These are phyloP conservation scores for Diaporthe citriasiana DNA, from an alignment of 2,329 filamentous ascomycete species.

Conservation along the genomic window DNA sequence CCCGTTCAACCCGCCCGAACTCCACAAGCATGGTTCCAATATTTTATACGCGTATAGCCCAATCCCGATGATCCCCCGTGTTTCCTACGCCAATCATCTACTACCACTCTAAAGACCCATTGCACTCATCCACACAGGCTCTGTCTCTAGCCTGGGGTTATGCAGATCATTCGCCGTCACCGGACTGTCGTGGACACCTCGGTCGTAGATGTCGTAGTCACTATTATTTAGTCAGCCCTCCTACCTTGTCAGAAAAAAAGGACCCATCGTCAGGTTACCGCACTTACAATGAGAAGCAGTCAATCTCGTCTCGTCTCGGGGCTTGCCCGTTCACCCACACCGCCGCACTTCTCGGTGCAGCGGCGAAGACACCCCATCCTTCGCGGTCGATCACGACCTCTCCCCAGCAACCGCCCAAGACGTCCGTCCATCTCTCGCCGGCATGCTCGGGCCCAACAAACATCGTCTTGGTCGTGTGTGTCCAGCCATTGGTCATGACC, in stretches of 20 bases:
- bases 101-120: not conserved
- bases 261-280: not conserved
- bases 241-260: not conserved
- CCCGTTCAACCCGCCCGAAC: not conserved
- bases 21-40: constrained; percentile 17
- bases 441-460: constrained; percentile 70
- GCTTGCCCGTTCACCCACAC: constrained; percentile 68
- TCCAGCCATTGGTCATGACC: constrained; percentile 67
- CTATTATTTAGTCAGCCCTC: not conserved
- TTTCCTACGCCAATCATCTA: not conserved
- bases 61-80: not conserved
- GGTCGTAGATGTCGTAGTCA: constrained; percentile 37
- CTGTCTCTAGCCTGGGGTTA: constrained; percentile 29
- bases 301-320: constrained; percentile 30
- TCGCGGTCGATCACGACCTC: constrained; percentile 70
- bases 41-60: not conserved
- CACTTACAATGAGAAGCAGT: constrained; percentile 34
- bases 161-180: constrained; percentile 37
- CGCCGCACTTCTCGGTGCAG: constrained; percentile 66
- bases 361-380: constrained; percentile 72
- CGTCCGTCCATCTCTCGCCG: constrained; percentile 75
- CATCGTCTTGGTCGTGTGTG: constrained; percentile 68
- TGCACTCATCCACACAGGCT: constrained; percentile 43
- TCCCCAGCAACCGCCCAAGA: constrained; percentile 67
- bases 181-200: constrained; percentile 7